Base-by-base conservation (phyloP, 805 yeast species). In the Wickerhamiella azymoides region DNA sequence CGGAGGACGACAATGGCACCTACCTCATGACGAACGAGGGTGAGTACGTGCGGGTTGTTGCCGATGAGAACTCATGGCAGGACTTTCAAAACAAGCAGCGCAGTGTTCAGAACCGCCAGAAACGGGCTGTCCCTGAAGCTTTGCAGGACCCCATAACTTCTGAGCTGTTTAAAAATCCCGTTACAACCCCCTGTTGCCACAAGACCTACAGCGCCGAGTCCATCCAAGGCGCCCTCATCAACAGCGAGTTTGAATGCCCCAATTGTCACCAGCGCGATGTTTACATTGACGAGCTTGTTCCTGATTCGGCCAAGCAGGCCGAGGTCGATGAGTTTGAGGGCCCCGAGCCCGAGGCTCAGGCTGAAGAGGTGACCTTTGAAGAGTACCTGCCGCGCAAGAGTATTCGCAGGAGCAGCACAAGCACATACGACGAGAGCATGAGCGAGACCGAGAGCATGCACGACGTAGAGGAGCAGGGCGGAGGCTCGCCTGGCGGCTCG, bases 1-100 rank as follows among this genome's bases (percentile, higher is more conserved):
- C 77, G 0, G 84, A 79, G 33, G 81, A 74, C 39, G 76, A 64
- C 45, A 71, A 73, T 57, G 70, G 68, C 54, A 70, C 69, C 33
- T 81, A 80, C 48, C 76, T 92, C 81, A 77, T 92, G 54, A 86
- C 86, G 27, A 97, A 88, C 43, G 92, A 85, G 30, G 99, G 99
- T 42, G 84, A 88, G 56, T 92, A 83, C 60, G 98, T 92, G 4
- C 81, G 85, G 41, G 96, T 94, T n/a, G 77, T 88, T 50, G 97
- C 97, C 0, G 98, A 92, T 64, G 74, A 77, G 36, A 80, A 79
- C 56, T 80, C 96, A 0, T 89, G 98, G 98, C 77, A 79, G 46
- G 77, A 73, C 40, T 88, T 77, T 58, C 95, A 86, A 59, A 77
- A 83, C 51, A 80, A 78, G 52, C 69, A 77, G 54, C 59, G 69